Percentiles rank a stretch among this genome's conserved stretches.
Evolutionary conservation across 768 basidiomycete species (phyloP).

Genomic region (Mycena capillaripes): DNA sequence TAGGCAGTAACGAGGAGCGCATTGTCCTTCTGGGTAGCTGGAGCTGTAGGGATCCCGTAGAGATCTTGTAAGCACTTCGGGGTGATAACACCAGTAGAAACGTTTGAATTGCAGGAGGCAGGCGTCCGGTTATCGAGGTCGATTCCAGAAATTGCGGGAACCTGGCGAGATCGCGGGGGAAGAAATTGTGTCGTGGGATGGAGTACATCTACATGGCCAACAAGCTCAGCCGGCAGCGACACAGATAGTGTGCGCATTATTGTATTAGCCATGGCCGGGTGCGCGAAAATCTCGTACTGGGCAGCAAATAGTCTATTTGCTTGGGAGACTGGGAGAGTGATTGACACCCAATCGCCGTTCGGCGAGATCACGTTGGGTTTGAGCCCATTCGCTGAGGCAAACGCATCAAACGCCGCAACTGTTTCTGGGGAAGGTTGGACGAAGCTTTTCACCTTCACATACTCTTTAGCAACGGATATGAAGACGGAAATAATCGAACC

Average conservation of each 20-base stretch:
- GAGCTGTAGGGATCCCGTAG: neutral
- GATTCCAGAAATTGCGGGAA: neutral
- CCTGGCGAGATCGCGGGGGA: neutral
- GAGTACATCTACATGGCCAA: neutral
- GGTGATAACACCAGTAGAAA: neutral
- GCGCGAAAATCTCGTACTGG: neutral
- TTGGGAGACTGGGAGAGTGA: neutral
- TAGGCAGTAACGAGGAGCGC: neutral
- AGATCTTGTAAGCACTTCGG: neutral
- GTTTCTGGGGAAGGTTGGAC: neutral
- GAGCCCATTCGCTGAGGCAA: neutral
- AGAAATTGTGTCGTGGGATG: constrained; percentile 1
- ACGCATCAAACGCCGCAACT: neutral
- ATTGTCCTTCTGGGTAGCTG: neutral
- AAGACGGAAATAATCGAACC: neutral
- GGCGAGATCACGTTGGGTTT: neutral
- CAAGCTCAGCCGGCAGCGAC: constrained; percentile 4
- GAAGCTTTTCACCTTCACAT: neutral
- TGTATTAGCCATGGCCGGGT: neutral
- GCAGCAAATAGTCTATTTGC: constrained; percentile 1
- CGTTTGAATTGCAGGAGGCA: neutral
- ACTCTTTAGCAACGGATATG: neutral
- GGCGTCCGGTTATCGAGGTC: neutral
- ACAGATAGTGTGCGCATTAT: constrained; percentile 1
- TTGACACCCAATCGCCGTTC: neutral